phyloP scores from a whole-genome alignment of 2,329 filamentous ascomycete species.

The Blastomyces emzantsi region DNA sequence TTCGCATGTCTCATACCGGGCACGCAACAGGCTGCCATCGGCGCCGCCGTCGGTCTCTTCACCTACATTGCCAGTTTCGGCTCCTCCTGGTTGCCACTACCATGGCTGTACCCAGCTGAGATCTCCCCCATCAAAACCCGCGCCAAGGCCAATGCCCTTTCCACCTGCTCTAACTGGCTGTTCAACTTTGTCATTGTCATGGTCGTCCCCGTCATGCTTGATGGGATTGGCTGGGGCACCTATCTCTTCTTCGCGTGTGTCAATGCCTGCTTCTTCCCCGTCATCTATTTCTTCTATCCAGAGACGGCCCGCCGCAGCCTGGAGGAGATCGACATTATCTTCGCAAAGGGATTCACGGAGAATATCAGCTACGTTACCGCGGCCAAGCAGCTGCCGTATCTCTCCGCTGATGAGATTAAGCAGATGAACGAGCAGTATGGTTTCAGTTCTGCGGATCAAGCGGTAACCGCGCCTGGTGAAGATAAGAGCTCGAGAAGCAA shows the following conservation, averaged over 20 bases:
- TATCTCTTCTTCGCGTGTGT: constrained; percentile 27
- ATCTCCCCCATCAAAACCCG: constrained; percentile 46
- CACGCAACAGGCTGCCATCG: constrained; percentile 15
- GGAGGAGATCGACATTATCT: constrained; percentile 28
- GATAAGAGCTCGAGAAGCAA: neutral
- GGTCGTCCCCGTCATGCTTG: constrained; percentile 27
- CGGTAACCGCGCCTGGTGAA: neutral
- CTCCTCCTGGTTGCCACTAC: constrained; percentile 52
- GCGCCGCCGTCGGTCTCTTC: constrained; percentile 42
- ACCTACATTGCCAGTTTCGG: constrained; percentile 58
- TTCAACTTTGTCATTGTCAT: constrained; percentile 40
- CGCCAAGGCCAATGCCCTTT: constrained; percentile 44
- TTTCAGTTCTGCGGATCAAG: constrained; percentile 4
- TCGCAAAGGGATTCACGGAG: constrained; percentile 18
- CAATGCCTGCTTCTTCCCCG: constrained; percentile 21
- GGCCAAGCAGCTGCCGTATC: constrained; percentile 19
- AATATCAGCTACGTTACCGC: constrained; percentile 18
- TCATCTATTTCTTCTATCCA: constrained; percentile 27
- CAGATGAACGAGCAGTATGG: constrained; percentile 16
- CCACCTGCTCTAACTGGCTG: constrained; percentile 43
- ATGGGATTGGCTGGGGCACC: constrained; percentile 23
- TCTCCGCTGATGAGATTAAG: constrained; percentile 17
- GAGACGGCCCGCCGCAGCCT: constrained; percentile 24
- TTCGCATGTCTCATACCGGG: constrained; percentile 20
- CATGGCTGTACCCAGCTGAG: constrained; percentile 45